Evolutionary conservation across 768 basidiomycete species (phyloP), one percentile per base, ranked within the genome.

Genomic region (Serendipita sp.): DNA sequence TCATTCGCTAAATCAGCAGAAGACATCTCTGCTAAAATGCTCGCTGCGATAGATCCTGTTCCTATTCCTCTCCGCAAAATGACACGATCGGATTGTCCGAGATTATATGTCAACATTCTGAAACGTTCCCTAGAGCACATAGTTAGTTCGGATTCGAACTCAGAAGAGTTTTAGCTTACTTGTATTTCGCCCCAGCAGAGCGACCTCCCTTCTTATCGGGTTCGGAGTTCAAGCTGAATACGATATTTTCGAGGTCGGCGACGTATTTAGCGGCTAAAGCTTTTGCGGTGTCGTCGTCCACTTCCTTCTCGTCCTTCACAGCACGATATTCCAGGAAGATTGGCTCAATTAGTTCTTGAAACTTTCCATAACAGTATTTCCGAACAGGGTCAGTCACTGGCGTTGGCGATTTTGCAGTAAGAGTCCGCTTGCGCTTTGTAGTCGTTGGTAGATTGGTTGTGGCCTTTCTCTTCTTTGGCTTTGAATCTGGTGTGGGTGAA

Each of bases 1-100:
- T 93, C 90, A 71, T 87, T 86, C 33, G 92, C 89, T 58, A 95
- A 74, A 68, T 94, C 92, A 65, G 88, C 90, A 26, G 88, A 88
- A 20, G 88, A 86, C 87, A 94, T 90, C 62, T 81, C 76, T 44
- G 88, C 84, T 61, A 95, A 81, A 65, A 85, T 84, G 69, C 79
- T 79, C 4, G 90, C 81, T 56, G 82, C 74, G 45, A 94, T 81
- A 63, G 76, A 76, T 34, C 78, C 78, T 22, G 79, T 81, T 34
- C 82, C 83, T 69, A 95, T 89, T 66, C 86, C 83, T 68, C 79
- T 82, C 72, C 92, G 89, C 66, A 95, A 81, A 64, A 78, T 77
- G 63, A 83, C 80, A 69, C 90, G 86, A 69, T 93, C 90, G 69
- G 77, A 74, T 74, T 92, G 84, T 76, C 79, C 86, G 69, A 95